Conservation (phyloP, 1,139 yeast species). For the Chernovozyma aurita region DNA sequence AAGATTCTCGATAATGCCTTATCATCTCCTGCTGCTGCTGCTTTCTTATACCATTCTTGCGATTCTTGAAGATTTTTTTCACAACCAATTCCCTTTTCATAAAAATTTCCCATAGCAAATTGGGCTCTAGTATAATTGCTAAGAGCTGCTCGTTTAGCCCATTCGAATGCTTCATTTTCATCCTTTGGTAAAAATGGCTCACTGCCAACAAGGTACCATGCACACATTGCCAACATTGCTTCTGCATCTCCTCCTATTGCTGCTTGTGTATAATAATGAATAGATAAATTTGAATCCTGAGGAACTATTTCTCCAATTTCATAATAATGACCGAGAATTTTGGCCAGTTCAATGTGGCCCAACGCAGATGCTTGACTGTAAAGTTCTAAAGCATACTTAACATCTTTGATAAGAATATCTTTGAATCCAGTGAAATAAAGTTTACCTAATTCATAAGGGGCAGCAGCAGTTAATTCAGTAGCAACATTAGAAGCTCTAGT, state of each 20-base stretch:
- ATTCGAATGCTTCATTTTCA: conserved; percentile 84
- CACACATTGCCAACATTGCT: conserved; percentile 91
- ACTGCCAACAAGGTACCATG: conserved; percentile 93
- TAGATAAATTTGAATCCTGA: conserved; percentile 78
- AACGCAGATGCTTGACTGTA: conserved; percentile 87
- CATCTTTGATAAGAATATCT: conserved; percentile 83
- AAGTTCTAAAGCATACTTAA: conserved; percentile 78
- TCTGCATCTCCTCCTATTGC: conserved; percentile 85
- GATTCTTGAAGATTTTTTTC: conserved; percentile 54
- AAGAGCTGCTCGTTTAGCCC: conserved; percentile 87
- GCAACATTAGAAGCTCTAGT: conserved; percentile 83
- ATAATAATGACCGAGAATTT: conserved; percentile 76
- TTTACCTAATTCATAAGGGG: conserved; percentile 88
- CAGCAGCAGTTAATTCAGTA: conserved; percentile 80
- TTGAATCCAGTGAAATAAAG: conserved; percentile 80
- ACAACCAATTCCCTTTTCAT: conserved; percentile 87
- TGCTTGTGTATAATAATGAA: conserved; percentile 90
- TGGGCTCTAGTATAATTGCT: conserved; percentile 78
- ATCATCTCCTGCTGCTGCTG: conserved; percentile 70
- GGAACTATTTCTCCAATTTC: conserved; percentile 80
- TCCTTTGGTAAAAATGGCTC: conserved; percentile 77
- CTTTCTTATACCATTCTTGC: conserved; percentile 69
- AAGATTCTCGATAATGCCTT: conserved; percentile 47
- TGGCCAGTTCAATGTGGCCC: conserved; percentile 78
- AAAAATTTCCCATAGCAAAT: conserved; percentile 78